Evolutionary conservation across 2,329 filamentous ascomycete genomes (phyloP), one percentile per base, ranked within the genome.

Genomic region (Ophiocordyceps robertsii): DNA sequence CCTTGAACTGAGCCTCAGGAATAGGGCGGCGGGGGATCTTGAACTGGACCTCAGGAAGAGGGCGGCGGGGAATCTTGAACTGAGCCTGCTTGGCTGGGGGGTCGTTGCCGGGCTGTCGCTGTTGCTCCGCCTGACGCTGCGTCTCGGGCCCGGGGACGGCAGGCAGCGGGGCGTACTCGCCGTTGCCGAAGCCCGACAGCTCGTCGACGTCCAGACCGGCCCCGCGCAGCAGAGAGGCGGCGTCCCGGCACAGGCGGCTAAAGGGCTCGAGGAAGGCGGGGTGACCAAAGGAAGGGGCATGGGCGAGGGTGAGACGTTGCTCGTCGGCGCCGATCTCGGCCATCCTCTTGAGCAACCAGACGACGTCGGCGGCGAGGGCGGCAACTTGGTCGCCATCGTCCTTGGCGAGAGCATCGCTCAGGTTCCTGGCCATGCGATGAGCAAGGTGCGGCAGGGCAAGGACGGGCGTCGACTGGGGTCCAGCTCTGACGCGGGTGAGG

Each of bases 271-370:
- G 59, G 38, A 62, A 62, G 1, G 45, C 48, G 19, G 47, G 49
- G 29, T 44, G 43, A 37, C 49, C 46, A 11, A 62, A 46, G 24
- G 51, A 8, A 9, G 33, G 17, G 33, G 33, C 17, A 2, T 3
- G 5, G 31, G 6, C n/a, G 38, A 21, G 21, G 5, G 31, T 32
- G 12, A 32, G 31, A 3, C 7, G 31, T 2, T 32, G 31, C 11
- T 32, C 31, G 1, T 41, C 21, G 1, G 42, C 41, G 4, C 43
- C 39, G 6, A 52, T 40, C 13, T 48, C 41, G 4, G 47, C 49
- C 36, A 66, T 59, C 14, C 52, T 53, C 10, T 47, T 41, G 39
- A 68, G 49, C 6, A 65, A 50, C 58, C 62, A 66, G 24, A 51
- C 30, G 43, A 67, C 47, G 43, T 63, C 57, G 3, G 56, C 57